Conservation (phyloP, 768 basidiomycete species). For the Plicaturopsis crispa region DNA sequence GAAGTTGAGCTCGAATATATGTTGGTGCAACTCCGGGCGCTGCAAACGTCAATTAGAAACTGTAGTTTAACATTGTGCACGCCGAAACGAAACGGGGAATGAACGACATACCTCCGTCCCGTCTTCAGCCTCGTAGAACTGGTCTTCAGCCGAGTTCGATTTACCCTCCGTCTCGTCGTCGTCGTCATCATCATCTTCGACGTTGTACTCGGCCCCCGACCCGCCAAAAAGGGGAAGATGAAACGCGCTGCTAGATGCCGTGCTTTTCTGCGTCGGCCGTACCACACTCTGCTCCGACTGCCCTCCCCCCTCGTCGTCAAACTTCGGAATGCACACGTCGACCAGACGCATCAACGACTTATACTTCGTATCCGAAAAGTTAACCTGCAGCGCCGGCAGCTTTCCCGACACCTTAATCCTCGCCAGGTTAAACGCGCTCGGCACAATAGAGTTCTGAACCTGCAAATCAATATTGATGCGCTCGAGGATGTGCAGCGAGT, state of each 20-base stretch:
- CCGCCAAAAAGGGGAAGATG: constrained; percentile 48
- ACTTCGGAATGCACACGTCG: constrained; percentile 83
- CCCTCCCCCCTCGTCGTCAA: constrained; percentile 47
- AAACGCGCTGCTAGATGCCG: constrained; percentile 40
- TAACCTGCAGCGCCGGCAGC: constrained; percentile 81
- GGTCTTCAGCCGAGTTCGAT: constrained; percentile 37
- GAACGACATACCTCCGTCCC: constrained; percentile 50
- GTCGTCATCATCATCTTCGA: constrained; percentile 51
- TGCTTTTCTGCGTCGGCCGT: constrained; percentile 15
- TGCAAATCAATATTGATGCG: constrained; percentile 84
- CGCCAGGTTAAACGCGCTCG: constrained; percentile 71
- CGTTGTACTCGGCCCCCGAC: constrained; percentile 56
- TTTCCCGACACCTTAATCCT: constrained; percentile 88
- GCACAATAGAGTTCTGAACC: constrained; percentile 90
- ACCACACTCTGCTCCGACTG: too few species aligned
- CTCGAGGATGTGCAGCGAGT: constrained; percentile 82
- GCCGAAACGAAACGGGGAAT: constrained; percentile 3
- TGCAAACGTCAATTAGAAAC: constrained; percentile 12
- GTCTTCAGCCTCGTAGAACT: constrained; percentile 70
- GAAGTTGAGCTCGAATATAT: constrained; percentile 79
- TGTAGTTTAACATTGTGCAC: not conserved
- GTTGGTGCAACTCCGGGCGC: constrained; percentile 41
- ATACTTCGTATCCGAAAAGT: constrained; percentile 87
- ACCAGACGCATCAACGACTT: constrained; percentile 88
- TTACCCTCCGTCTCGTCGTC: constrained; percentile 25